Base-by-base conservation (phyloP, 176 grass and related monocot genomes). In the Juncus effusus region DNA sequence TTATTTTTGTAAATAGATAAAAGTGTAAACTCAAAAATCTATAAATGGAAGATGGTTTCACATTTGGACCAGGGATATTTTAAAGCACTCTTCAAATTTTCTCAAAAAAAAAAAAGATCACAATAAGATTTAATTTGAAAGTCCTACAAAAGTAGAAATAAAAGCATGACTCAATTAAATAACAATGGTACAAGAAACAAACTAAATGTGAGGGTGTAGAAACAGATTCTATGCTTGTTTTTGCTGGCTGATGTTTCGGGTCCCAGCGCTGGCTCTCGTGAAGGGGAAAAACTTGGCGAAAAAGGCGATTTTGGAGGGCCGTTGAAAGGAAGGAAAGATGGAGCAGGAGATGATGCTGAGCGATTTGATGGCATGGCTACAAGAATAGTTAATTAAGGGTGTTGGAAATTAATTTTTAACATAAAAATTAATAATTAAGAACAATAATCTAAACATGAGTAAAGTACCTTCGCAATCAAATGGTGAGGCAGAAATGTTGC, bases 391-490 rank as follows among this genome's bases (percentile, higher is more conserved):
- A 28, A 28, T 28, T 28, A 28, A 28, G 19, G 19, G 19, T 28
- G 19, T 28, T 28, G 19, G 19, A 1, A 9, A 9, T 47, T 5
- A 5, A 47, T 9, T 47, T 47, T 47, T 47, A 16, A 56, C 0
- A 57, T 12, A 57, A 57, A 57, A 13, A 57, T 13, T 4, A 11
- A 57, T 11, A 57, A 4, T 5, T 10, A 62, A 56, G 45, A 42
- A 35, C 7, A 10, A 59, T 42, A 13, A 16, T 67, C 6, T 12
- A 69, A 45, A 69, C 53, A 38, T 54, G 5, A 3, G 19, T 35
- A 40, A 70, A 40, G 37, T 58, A 71, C 67, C 36, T 42, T 6
- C 49, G n/a, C 65, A 69, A 54, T 4, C 50, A 13, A 69, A 6
- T 15, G 65, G 65, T 54, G 19, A 3, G 10, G 64, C 49, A 53